These are phyloP conservation scores for Hortiboletus flavorubellus DNA, from an alignment of 768 basidiomycete species.

Conservation along the genomic window DNA sequence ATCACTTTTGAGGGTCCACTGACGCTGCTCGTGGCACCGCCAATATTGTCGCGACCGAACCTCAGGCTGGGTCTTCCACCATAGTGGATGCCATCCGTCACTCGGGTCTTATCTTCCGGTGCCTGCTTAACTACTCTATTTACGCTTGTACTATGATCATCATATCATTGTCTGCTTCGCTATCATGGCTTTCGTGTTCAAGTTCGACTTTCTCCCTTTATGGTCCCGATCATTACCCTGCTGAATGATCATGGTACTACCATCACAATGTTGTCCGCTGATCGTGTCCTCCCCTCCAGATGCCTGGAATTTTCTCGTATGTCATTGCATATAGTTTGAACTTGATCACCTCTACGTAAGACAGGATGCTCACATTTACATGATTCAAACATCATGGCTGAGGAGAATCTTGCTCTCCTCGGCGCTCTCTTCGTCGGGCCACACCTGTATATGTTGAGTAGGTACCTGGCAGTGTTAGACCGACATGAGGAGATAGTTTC, in stretches of 20 bases:
- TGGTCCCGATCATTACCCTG: conserved; percentile 96
- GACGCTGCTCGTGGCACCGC: conserved; percentile 98
- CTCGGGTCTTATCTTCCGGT: conserved; percentile 98
- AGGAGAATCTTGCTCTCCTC: too few relatives aligned
- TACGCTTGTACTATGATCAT: conserved; percentile 95
- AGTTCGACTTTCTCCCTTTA: conserved; percentile 99
- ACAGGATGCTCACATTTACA: not conserved
- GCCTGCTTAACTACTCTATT: conserved; percentile 99
- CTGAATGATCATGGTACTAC: conserved; percentile 97
- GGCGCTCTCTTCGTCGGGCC: too few relatives aligned
- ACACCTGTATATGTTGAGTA: too few relatives aligned
- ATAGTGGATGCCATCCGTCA: conserved; percentile 99
- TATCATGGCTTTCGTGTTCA: conserved; percentile 92
- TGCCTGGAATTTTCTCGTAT: conserved; percentile 96
- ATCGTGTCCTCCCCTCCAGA: conserved; percentile 96
- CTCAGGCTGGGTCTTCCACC: conserved; percentile 82
- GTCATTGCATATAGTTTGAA: conserved; percentile 95
- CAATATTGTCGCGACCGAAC: conserved; percentile 96
- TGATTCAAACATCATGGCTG: too few relatives aligned
- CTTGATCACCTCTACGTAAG: conserved; percentile 87
- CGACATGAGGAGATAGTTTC: too few relatives aligned
- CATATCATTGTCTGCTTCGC: conserved; percentile 95
- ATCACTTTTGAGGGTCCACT: conserved; percentile 98
- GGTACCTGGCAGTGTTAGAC: too few relatives aligned
- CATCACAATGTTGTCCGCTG: conserved; percentile 96